Percentiles rank a stretch among this genome's conserved stretches.
Evolutionary conservation across 2,329 filamentous ascomycete genomes (phyloP).

Genomic region (Colletotrichum sp.): DNA sequence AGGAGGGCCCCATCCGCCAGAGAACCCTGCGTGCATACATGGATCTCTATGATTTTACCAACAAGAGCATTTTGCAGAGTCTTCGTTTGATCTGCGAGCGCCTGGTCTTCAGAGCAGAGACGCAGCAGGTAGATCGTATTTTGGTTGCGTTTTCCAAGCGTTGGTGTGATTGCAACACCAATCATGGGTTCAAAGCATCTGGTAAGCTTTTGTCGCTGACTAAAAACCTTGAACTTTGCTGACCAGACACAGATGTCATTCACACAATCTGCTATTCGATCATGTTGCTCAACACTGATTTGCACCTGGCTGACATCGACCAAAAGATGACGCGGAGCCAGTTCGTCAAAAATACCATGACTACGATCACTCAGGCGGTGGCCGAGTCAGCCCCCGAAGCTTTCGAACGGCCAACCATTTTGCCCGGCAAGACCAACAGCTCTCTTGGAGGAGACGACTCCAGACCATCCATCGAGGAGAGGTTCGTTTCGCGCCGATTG

Average conservation of each 20-base stretch:
- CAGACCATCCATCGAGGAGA: slow-evolving; percentile 40
- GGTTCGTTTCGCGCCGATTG: slow-evolving; percentile 41
- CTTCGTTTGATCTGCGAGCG: slow-evolving; percentile 83
- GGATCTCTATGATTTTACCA: slow-evolving; percentile 86
- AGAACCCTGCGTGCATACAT: slow-evolving; percentile 79
- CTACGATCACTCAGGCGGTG: slow-evolving; percentile 81
- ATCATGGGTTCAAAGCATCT: slow-evolving; percentile 88
- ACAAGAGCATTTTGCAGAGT: slow-evolving; percentile 78
- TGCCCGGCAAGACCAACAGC: slow-evolving; percentile 47
- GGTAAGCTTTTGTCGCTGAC: slow-evolving; percentile 57
- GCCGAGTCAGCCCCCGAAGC: slow-evolving; percentile 73
- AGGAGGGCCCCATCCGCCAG: slow-evolving; percentile 66
- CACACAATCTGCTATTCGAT: slow-evolving; percentile 98
- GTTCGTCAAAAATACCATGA: slow-evolving; percentile 96
- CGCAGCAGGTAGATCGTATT: slow-evolving; percentile 95
- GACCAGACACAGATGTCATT: slow-evolving; percentile 73
- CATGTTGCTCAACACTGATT: slow-evolving; percentile 92
- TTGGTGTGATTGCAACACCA: slow-evolving; percentile 93
- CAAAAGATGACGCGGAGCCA: slow-evolving; percentile 95
- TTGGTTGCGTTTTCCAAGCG: slow-evolving; percentile 86
- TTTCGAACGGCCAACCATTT: slow-evolving; percentile 64
- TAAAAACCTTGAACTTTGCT: slow-evolving; percentile 24
- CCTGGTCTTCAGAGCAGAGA: slow-evolving; percentile 86
- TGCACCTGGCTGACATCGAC: slow-evolving; percentile 94
- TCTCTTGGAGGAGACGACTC: slow-evolving; percentile 32